A percentile compares a stretch with the other conserved stretches of the same genome.
phyloP scores from a whole-genome alignment of 192 early-diverging fungal genomes.

The Fimicolochytrium jonesii region DNA sequence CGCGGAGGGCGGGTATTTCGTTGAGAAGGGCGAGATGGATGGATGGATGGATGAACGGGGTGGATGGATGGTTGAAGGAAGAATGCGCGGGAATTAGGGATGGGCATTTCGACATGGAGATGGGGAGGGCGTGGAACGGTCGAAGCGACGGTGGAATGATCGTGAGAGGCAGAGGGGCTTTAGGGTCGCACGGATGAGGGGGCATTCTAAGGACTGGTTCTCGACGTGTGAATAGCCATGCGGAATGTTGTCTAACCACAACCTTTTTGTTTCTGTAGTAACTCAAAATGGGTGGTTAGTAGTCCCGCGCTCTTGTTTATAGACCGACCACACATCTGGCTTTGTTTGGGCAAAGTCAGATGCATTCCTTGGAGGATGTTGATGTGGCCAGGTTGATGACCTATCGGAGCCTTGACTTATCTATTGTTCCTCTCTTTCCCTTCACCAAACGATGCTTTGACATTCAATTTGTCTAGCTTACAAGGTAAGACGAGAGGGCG shows the following conservation, averaged over 20 bases:
- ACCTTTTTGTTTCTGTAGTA: slow-evolving; percentile 8
- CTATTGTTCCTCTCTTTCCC: slow-evolving; percentile 4
- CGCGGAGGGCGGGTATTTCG: neutral
- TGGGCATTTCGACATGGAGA: too few relatives aligned
- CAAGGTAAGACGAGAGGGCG: slow-evolving; percentile 11
- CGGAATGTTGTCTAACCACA: neutral
- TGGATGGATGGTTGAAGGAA: neutral
- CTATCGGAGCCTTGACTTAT: slow-evolving; percentile 10
- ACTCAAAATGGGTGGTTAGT: slow-evolving; percentile 34
- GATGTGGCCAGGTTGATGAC: slow-evolving; percentile 32
- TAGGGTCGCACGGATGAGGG: too few relatives aligned
- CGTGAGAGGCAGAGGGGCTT: too few relatives aligned
- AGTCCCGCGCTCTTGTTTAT: slow-evolving; percentile 10
- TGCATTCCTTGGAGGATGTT: slow-evolving; percentile 25
- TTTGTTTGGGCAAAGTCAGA: neutral
- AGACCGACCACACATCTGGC: slow-evolving; percentile 28
- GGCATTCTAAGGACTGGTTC: too few relatives aligned
- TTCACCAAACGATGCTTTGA: neutral
- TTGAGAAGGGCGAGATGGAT: neutral
- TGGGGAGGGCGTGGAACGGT: too few relatives aligned
- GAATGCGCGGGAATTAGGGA: too few relatives aligned
- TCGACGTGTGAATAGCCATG: too few relatives aligned
- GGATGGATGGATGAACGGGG: slow-evolving; percentile 18
- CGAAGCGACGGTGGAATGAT: too few relatives aligned
- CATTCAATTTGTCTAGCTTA: slow-evolving; percentile 21